Evolutionary conservation across 1,284 basidiomycete genomes (phyloP).

Genomic region (Cryptococcus sp.): DNA sequence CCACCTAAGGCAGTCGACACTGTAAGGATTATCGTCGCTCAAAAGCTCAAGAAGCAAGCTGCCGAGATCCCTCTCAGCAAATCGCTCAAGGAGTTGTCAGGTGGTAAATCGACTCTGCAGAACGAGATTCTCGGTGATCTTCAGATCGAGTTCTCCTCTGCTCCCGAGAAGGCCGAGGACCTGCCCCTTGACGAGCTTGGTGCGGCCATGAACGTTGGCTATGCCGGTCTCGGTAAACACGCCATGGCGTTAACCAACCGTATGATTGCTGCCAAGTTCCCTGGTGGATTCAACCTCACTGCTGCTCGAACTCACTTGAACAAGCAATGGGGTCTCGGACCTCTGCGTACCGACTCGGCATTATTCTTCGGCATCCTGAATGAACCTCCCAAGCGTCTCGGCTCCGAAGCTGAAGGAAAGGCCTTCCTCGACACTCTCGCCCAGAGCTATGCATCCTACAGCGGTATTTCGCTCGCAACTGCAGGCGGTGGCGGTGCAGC

Average conservation of each 20-base stretch:
- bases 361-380: slow-evolving; percentile 86
- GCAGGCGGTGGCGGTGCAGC: slow-evolving; percentile 65
- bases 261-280: slow-evolving; percentile 93
- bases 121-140: slow-evolving; percentile 95
- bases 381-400: slow-evolving; percentile 92
- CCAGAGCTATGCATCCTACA: slow-evolving; percentile 77
- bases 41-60: slow-evolving; percentile 95
- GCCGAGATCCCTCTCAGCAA: slow-evolving; percentile 89
- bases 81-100: slow-evolving; percentile 96
- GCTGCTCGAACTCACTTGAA: slow-evolving; percentile 86
- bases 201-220: slow-evolving; percentile 76
- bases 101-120: slow-evolving; percentile 96
- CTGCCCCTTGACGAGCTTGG: slow-evolving; percentile 94
- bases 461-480: slow-evolving; percentile 79
- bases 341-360: slow-evolving; percentile 85
- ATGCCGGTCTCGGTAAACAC: slow-evolving; percentile 88
- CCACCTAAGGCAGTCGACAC: slow-evolving; percentile 92
- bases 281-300: slow-evolving; percentile 95
- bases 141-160: slow-evolving; percentile 83
- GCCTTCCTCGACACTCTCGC: slow-evolving; percentile 88
- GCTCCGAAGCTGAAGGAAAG: slow-evolving; percentile 89
- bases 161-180: slow-evolving; percentile 97
- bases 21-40: slow-evolving; percentile 84
- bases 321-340: slow-evolving; percentile 91
- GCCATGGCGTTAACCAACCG: slow-evolving; percentile 89